Evolutionary conservation across 495 filamentous ascomycete genomes (phyloP).

Genomic region (Penicillium lagena): DNA sequence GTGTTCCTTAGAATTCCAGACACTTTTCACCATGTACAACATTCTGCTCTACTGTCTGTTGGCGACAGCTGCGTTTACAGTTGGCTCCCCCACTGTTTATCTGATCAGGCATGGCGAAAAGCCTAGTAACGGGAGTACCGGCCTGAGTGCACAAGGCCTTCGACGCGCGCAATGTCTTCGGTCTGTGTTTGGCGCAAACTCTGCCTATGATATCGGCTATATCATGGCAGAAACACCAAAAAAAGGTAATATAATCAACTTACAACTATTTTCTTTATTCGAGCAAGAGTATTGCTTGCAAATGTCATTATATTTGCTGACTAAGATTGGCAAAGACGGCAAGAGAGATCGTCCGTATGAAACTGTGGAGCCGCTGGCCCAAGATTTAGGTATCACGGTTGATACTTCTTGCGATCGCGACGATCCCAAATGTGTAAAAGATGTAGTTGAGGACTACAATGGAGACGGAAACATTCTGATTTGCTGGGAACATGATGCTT

Average conservation of each 20-base stretch:
- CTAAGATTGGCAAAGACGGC: constrained; percentile 31
- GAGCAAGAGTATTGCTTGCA: not conserved
- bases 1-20: not conserved
- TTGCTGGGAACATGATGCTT: constrained; percentile 49
- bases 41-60: constrained; percentile 12
- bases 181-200: constrained; percentile 37
- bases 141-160: constrained; percentile 37
- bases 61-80: constrained; percentile 10
- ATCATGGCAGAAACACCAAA: constrained; percentile 47
- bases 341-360: constrained; percentile 41
- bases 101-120: constrained; percentile 57
- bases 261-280: not conserved
- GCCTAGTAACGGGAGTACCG: constrained; percentile 35
- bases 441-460: constrained; percentile 35
- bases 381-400: constrained; percentile 43
- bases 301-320: not conserved
- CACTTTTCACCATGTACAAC: constrained; percentile 2
- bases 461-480: constrained; percentile 49
- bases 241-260: constrained; percentile 22
- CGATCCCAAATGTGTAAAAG: constrained; percentile 39
- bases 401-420: constrained; percentile 45
- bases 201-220: constrained; percentile 43
- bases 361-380: constrained; percentile 45
- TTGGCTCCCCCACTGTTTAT: constrained; percentile 37
- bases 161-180: constrained; percentile 46